These are phyloP conservation scores for Endotrypanum monterogeii DNA, from an alignment of 208 protist genomes.

Conservation along the genomic window DNA sequence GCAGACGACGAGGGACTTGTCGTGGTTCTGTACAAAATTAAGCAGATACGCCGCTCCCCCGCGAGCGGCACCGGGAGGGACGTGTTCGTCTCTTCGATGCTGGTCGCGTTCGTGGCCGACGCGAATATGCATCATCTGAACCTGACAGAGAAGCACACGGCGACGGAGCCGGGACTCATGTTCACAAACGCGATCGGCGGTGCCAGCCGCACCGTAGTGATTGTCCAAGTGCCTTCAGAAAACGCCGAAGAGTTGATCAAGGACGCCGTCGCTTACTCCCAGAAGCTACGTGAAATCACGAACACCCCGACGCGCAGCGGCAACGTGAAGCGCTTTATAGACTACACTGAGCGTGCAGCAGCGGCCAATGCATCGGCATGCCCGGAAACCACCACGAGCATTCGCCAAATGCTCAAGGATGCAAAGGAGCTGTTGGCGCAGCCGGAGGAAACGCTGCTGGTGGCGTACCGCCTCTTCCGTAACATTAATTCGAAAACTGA, in stretches of 20 bases:
- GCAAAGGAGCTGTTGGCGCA: slow-evolving; percentile 56
- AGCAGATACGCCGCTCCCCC: slow-evolving; percentile 36
- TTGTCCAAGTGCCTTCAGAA: slow-evolving; percentile 37
- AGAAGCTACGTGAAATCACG: slow-evolving; percentile 48
- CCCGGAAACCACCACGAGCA: slow-evolving; percentile 36
- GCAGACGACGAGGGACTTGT: slow-evolving; percentile 30
- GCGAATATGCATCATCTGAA: slow-evolving; percentile 33
- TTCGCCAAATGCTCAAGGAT: slow-evolving; percentile 77
- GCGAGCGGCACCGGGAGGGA: slow-evolving; percentile 15
- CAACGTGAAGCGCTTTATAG: slow-evolving; percentile 80
- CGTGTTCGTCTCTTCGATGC: slow-evolving; percentile 47
- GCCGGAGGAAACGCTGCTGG: slow-evolving; percentile 38
- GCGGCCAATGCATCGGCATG: slow-evolving; percentile 42
- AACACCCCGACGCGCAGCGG: slow-evolving; percentile 75
- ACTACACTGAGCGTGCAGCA: slow-evolving; percentile 56
- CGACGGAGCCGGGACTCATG: slow-evolving; percentile 28
- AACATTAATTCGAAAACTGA: neutral
- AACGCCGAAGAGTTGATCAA: slow-evolving; percentile 24
- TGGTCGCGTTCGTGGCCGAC: slow-evolving; percentile 41
- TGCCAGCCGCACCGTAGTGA: slow-evolving; percentile 48
- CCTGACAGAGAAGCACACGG: slow-evolving; percentile 28
- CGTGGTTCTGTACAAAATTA: slow-evolving; percentile 41
- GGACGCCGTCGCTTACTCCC: slow-evolving; percentile 16
- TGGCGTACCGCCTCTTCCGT: slow-evolving; percentile 17
- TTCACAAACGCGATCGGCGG: slow-evolving; percentile 63